A percentile compares a stretch with the other conserved stretches of the same genome.
Evolutionary conservation across 345 rosid species (phyloP).

Genomic region (Eucalyptus brandiana): DNA sequence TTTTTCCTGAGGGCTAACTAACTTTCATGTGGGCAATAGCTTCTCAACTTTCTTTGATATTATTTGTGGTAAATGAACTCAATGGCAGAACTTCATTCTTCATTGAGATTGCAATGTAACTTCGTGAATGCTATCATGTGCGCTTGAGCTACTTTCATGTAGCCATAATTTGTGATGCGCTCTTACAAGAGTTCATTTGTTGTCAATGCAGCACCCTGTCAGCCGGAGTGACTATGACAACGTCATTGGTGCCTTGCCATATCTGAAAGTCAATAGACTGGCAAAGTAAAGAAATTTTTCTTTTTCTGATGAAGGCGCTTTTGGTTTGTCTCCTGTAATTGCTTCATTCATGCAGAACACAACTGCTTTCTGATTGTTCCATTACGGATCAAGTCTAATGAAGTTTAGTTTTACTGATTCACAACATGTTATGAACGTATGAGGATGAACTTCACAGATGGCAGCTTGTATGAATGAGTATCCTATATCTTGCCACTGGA

Average conservation of each 20-base stretch:
- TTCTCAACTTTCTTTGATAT: not conserved
- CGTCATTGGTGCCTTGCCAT: constrained; percentile 74
- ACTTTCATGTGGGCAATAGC: not conserved
- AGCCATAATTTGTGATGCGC: not conserved
- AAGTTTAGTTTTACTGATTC: not conserved
- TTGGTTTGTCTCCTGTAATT: not conserved
- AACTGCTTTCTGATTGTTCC: not conserved
- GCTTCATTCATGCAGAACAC: not conserved
- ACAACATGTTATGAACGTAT: not conserved
- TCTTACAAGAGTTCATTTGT: not conserved
- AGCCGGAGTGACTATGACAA: constrained; percentile 85
- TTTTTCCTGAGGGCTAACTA: not conserved
- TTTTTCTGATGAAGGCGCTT: not conserved
- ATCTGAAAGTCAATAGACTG: constrained; percentile 76
- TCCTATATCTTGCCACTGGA: not conserved
- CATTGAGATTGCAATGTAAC: not conserved
- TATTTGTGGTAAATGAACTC: not conserved
- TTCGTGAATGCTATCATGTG: not conserved
- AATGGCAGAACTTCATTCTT: not conserved
- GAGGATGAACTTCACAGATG: not conserved
- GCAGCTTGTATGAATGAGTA: not conserved
- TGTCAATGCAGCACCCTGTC: constrained; percentile 35
- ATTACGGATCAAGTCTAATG: not conserved
- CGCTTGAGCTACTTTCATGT: not conserved
- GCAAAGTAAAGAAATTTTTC: constrained; percentile 26